These are phyloP conservation scores for Chlamydomonas schloesseri DNA, from an alignment of 139 green algal genomes.

Conservation along the genomic window DNA sequence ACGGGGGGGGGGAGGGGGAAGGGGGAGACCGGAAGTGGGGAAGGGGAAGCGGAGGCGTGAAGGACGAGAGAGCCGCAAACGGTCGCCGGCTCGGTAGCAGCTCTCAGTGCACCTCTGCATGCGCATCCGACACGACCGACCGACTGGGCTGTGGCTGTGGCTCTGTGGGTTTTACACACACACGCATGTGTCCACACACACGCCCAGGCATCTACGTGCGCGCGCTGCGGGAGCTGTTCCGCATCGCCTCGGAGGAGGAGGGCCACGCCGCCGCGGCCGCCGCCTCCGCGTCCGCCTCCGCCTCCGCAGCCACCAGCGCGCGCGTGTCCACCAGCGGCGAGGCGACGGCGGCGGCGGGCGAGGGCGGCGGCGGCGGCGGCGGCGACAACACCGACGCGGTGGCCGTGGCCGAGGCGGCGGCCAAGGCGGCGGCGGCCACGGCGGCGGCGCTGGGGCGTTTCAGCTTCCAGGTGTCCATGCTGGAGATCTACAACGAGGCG, in stretches of 20 bases:
- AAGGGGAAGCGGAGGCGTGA: too few relatives aligned
- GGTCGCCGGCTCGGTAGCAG: too few relatives aligned
- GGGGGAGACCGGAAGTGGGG: too few relatives aligned
- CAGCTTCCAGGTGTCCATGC: conserved; percentile 63
- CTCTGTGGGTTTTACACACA: too few relatives aligned
- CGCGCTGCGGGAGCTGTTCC: conserved; percentile 62
- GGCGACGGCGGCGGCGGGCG: neutral
- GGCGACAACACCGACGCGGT: neutral
- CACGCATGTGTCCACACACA: too few relatives aligned
- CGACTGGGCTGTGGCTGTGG: too few relatives aligned
- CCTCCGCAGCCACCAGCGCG: neutral
- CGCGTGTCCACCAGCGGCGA: conserved; percentile 9
- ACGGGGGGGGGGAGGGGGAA: too few relatives aligned
- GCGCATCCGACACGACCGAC: too few relatives aligned
- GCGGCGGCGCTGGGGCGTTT: neutral
- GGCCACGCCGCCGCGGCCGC: neutral
- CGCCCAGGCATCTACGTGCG: conserved; percentile 57
- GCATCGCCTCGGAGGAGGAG: conserved; percentile 58
- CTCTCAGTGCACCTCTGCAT: too few relatives aligned
- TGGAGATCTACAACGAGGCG: conserved; percentile 84
- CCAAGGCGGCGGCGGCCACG: neutral
- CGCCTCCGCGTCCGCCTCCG: neutral
- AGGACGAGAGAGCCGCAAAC: too few relatives aligned
- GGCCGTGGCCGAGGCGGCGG: neutral
- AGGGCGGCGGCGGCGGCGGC: neutral